phyloP scores from a whole-genome alignment of 352 stramenopile species.

The Phytopythium aichiense region DNA sequence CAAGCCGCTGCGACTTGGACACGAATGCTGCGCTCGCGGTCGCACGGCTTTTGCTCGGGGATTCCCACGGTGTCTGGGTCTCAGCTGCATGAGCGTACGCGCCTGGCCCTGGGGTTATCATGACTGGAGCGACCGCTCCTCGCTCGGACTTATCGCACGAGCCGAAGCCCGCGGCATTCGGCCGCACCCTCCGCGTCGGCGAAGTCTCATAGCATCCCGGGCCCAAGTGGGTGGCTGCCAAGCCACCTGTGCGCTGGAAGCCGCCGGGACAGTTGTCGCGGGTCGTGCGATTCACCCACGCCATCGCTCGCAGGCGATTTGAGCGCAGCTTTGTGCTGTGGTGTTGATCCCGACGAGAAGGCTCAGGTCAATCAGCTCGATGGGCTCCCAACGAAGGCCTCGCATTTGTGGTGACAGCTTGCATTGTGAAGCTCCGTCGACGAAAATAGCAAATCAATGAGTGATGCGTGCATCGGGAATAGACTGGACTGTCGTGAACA shows the following conservation, averaged over 20 bases:
- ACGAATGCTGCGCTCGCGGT: conserved; percentile 31
- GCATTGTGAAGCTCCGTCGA: not conserved
- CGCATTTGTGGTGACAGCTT: not conserved
- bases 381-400: not conserved
- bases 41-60: conserved; percentile 45
- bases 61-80: conserved; percentile 52
- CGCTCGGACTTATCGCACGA: conserved; percentile 45
- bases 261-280: conserved; percentile 42
- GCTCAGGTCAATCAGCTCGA: not conserved
- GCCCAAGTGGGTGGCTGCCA: conserved; percentile 34
- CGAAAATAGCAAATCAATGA: no score
- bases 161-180: conserved; percentile 58
- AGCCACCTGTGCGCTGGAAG: conserved; percentile 18
- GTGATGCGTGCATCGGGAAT: no score
- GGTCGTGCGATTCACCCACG: conserved; percentile 69
- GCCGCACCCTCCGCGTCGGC: conserved; percentile 25
- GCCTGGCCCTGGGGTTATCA: conserved; percentile 59
- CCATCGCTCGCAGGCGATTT: conserved; percentile 25
- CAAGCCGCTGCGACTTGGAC: conserved; percentile 50
- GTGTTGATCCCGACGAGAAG: not conserved
- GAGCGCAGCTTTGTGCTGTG: not conserved
- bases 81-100: conserved; percentile 25
- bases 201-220: conserved; percentile 64
- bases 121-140: conserved; percentile 21
- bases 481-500: no score